Evolutionary conservation across 371 early-diverging fungal species (phyloP), one percentile per base, ranked within the genome.

Genomic region (Nematocida ironsii): DNA sequence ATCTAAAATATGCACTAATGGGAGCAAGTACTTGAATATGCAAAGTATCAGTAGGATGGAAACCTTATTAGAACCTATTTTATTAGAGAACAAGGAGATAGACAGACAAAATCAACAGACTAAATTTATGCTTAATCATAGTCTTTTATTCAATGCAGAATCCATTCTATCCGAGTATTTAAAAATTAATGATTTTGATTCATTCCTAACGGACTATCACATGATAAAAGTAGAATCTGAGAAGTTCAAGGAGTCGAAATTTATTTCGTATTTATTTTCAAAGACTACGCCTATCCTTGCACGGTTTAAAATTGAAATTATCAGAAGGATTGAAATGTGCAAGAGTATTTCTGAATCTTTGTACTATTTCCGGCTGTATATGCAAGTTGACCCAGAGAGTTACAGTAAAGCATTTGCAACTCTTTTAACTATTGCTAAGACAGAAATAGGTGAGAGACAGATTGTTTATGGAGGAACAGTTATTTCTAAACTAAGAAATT

Each of bases 321-420:
- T 33, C 52, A 33, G 62, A 3, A 57, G 57, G 39, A 78, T 78
- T 20, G 69, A 69, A 5, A 54, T 13, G 45, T 67, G 80, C 44
- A 60, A 64, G 27, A 55, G 47, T n/a, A 78, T 78, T 7, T n/a
- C 70, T 13, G 70, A 78, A 42, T 78, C 48, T n/a, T 18, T 78
- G 9, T 71, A 78, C 71, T 78, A 54, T 57, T 78, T 78, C 72
- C 70, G 52, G 16, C 6, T 71, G 20, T 78, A 78, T 45, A 39
- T 71, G 27, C 80, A 78, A 33, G 57, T 78, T 45, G 80, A 78
- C 58, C 71, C 80, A 45, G 55, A 78, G 23, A 71, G 80, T 54
- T n/a, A 52, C 39, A 16, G 44, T 13, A 56, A 27, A 25, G 60
- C 52, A 16, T 78, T 78, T 78, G 80, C 76, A 0, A 78, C 80